Conservation (phyloP, 176 grass and related monocot genomes). For the Neostapfia colusana region DNA sequence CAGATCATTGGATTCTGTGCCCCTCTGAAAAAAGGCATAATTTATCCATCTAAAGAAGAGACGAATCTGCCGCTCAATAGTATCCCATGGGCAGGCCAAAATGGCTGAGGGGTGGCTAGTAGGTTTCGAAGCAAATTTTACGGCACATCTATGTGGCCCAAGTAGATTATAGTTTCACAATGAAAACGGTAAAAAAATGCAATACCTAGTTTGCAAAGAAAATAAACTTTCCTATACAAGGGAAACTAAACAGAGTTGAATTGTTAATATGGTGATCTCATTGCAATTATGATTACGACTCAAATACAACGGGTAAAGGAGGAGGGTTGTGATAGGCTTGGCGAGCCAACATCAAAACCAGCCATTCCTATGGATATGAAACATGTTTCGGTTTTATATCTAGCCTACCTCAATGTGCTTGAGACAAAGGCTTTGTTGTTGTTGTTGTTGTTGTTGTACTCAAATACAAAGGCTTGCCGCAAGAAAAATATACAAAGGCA, state of each 20-base stretch:
- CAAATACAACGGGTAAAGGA: too few relatives aligned
- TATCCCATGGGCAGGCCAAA: not conserved
- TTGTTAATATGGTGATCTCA: not conserved
- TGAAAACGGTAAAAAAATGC: not conserved
- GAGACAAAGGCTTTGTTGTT: too few relatives aligned
- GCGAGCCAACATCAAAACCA: too few relatives aligned
- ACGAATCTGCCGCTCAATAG: not conserved
- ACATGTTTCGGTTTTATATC: too few relatives aligned
- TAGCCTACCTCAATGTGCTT: too few relatives aligned
- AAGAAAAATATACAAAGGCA: not conserved
- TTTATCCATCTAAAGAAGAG: not conserved
- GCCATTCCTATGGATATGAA: too few relatives aligned
- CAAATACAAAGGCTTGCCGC: not conserved
- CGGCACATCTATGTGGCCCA: not conserved
- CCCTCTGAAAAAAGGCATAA: constrained; percentile 51
- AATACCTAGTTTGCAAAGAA: constrained; percentile 4
- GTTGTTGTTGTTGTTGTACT: too few relatives aligned
- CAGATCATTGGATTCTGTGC: constrained; percentile 56
- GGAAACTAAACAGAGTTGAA: not conserved
- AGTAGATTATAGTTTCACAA: constrained; percentile 1
- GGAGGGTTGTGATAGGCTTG: too few relatives aligned
- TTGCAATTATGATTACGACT: not conserved
- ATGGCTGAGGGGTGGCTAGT: not conserved
- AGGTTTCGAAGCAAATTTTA: constrained; percentile 24
- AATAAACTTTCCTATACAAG: not conserved